A percentile compares a stretch with the other conserved stretches of the same genome.
Evolutionary conservation across 2,329 filamentous ascomycete species (phyloP).

Genomic region (Pestalotiopsis sp.): DNA sequence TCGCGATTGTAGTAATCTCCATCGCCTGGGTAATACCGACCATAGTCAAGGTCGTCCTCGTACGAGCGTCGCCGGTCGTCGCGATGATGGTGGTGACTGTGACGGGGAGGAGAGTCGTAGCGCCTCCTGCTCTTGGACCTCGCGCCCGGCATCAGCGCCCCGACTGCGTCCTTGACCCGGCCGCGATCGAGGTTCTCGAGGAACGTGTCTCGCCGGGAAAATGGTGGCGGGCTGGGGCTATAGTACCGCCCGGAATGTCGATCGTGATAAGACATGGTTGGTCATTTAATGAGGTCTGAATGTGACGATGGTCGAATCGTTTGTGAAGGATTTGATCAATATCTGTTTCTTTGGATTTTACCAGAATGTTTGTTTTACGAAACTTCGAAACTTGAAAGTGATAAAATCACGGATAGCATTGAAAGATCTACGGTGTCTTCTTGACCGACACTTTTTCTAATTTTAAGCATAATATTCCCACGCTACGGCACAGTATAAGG

Average conservation of each 20-base stretch:
- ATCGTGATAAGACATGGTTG: background rate
- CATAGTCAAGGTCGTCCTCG: background rate
- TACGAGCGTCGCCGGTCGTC: background rate
- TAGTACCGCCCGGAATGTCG: conserved; percentile 1
- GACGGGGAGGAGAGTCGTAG: background rate
- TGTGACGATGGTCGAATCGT: background rate
- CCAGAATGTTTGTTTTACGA: background rate
- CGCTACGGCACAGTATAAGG: background rate
- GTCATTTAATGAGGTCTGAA: background rate
- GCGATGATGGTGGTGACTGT: background rate
- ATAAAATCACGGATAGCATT: background rate
- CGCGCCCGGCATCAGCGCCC: background rate
- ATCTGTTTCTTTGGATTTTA: too few species aligned
- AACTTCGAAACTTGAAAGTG: background rate
- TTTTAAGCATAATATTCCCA: background rate
- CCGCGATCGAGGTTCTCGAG: conserved; percentile 2
- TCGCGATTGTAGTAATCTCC: background rate
- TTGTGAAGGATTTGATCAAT: background rate
- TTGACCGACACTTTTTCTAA: background rate
- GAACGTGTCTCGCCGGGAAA: background rate
- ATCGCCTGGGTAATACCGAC: background rate
- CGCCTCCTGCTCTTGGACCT: background rate
- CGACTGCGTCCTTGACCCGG: background rate
- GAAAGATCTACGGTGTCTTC: background rate
- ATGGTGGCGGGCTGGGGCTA: background rate